A percentile compares a stretch with the other conserved stretches of the same genome.
Evolutionary conservation across 257 asterid species (phyloP).

Genomic region (Penstemon davidsonii): DNA sequence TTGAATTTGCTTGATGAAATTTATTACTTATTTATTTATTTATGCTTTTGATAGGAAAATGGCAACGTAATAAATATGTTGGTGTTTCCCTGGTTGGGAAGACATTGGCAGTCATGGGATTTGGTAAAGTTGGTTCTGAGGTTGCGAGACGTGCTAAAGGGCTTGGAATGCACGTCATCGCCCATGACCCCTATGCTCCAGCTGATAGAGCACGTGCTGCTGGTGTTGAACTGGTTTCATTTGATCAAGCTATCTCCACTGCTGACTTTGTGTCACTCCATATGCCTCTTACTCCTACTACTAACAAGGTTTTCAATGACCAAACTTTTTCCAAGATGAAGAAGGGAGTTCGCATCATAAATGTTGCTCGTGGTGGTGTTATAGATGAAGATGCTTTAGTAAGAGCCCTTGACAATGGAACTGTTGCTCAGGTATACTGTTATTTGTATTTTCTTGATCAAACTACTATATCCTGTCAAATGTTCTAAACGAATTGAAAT

Average conservation of each 20-base stretch:
- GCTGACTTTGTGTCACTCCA: slow-evolving; percentile 93
- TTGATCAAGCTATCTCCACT: slow-evolving; percentile 75
- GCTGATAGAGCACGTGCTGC: slow-evolving; percentile 94
- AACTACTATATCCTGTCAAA: not conserved
- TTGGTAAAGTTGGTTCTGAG: slow-evolving; percentile 83
- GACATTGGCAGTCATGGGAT: slow-evolving; percentile 92
- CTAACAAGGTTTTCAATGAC: slow-evolving; percentile 76
- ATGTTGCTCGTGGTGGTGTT: slow-evolving; percentile 97
- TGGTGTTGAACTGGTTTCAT: slow-evolving; percentile 87
- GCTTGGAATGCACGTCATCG: slow-evolving; percentile 88
- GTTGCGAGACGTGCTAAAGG: slow-evolving; percentile 92
- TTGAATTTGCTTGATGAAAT: slow-evolving; percentile 4
- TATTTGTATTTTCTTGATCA: not conserved
- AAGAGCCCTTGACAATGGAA: slow-evolving; percentile 82
- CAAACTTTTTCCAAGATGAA: slow-evolving; percentile 86
- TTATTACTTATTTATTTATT: not conserved
- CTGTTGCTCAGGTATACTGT: slow-evolving; percentile 77
- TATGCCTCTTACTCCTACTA: slow-evolving; percentile 95
- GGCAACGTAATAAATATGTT: slow-evolving; percentile 64
- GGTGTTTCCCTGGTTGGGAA: slow-evolving; percentile 92
- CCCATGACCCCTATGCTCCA: slow-evolving; percentile 98
- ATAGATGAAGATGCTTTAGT: slow-evolving; percentile 95
- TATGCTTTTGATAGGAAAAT: slow-evolving; percentile 59
- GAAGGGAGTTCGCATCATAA: slow-evolving; percentile 75
- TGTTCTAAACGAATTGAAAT: not conserved